phyloP scores from a whole-genome alignment of 1,139 yeast species.

The Blastobotrys serpentis region DNA sequence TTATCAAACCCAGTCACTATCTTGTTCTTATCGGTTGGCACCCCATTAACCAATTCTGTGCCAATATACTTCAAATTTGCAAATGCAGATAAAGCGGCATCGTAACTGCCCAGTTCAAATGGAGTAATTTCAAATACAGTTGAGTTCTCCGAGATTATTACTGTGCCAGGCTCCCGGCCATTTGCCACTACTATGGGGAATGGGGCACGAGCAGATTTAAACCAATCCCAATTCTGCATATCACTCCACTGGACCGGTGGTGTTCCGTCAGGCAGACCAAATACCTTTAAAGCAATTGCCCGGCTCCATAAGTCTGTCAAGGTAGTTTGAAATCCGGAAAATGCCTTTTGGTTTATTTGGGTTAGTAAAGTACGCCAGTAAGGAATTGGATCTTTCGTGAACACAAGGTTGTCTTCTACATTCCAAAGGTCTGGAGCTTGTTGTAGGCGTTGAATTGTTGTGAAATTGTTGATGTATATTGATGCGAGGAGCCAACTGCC shows the following conservation, averaged over 20 bases:
- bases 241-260: conserved; percentile 66
- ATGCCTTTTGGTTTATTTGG: background rate
- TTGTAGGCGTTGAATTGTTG: conserved; percentile 58
- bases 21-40: conserved; percentile 43
- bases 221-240: conserved; percentile 50
- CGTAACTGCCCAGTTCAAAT: conserved; percentile 88
- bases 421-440: conserved; percentile 62
- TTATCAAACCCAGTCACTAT: conserved; percentile 73
- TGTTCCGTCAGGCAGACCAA: conserved; percentile 52
- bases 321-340: conserved; percentile 67
- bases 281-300: conserved; percentile 68
- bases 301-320: conserved; percentile 87
- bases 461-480: conserved; percentile 76
- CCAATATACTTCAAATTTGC: conserved; percentile 72
- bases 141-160: conserved; percentile 44
- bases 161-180: conserved; percentile 66
- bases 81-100: conserved; percentile 67
- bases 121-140: conserved; percentile 80
- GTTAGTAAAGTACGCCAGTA: background rate
- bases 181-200: conserved; percentile 78
- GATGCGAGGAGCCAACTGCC: conserved; percentile 87
- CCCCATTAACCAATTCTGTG: conserved; percentile 60
- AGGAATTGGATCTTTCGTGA: conserved; percentile 12
- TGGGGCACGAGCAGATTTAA: conserved; percentile 66
- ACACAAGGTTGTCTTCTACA: conserved; percentile 44